phyloP scores from a whole-genome alignment of 306 rosid genomes.

The Crotalaria pallida region DNA sequence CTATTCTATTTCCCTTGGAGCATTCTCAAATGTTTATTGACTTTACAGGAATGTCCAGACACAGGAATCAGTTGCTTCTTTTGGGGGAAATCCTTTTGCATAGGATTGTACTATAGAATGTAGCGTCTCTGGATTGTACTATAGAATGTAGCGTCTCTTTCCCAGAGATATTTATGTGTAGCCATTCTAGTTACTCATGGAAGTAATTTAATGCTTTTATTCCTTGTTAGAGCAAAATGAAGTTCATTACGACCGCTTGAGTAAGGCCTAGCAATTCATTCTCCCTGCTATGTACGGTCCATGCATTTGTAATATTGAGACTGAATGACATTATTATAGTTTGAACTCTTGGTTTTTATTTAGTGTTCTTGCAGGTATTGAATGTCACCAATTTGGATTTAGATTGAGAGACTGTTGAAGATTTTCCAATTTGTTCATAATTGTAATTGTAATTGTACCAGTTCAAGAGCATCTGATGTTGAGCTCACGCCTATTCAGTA shows the following conservation, averaged over 20 bases:
- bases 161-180: slow-evolving; percentile 2
- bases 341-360: background rate
- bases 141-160: slow-evolving; percentile 5
- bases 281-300: background rate
- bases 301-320: background rate
- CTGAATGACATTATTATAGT: background rate
- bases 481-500: background rate
- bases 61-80: slow-evolving; percentile 57
- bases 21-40: background rate
- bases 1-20: background rate
- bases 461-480: background rate
- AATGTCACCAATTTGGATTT: background rate
- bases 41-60: slow-evolving; percentile 56
- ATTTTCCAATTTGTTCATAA: background rate
- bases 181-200: slow-evolving; percentile 7
- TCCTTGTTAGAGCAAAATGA: slow-evolving; percentile 9
- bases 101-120: slow-evolving; percentile 37
- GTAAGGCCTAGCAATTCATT: slow-evolving; percentile 16
- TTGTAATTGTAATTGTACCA: slow-evolving; percentile 4
- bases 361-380: background rate
- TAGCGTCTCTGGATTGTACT: slow-evolving; percentile 20
- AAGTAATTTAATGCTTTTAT: slow-evolving; percentile 6
- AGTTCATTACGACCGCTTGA: slow-evolving; percentile 15
- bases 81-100: slow-evolving; percentile 92
- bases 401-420: background rate